phyloP scores from a whole-genome alignment of 345 rosid genomes.

The Eucalyptus polybractea region DNA sequence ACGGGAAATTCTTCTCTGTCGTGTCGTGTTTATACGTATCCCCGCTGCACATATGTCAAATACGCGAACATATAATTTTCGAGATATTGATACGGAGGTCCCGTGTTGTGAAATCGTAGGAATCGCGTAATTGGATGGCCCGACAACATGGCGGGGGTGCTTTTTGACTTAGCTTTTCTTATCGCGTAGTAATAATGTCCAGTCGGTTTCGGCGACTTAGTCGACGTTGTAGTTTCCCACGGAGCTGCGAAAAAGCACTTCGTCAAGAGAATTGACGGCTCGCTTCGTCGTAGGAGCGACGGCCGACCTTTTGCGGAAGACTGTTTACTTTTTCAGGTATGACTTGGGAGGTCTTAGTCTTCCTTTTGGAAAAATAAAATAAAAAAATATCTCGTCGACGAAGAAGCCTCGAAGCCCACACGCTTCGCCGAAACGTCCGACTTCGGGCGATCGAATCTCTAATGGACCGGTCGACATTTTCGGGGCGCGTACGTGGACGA shows the following conservation, averaged over 20 bases:
- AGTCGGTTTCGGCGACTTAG: background rate
- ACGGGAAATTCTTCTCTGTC: background rate
- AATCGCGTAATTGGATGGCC: background rate
- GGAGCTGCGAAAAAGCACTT: background rate
- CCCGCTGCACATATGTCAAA: background rate
- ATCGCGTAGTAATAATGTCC: background rate
- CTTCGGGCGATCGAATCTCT: background rate
- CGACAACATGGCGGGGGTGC: background rate
- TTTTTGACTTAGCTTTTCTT: background rate
- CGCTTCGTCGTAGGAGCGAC: background rate
- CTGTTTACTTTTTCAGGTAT: background rate
- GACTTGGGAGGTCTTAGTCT: background rate
- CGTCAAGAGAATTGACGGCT: background rate
- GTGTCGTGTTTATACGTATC: background rate
- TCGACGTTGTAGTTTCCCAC: background rate
- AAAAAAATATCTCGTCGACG: background rate
- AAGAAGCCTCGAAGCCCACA: background rate
- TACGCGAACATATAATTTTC: background rate
- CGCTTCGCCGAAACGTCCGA: background rate
- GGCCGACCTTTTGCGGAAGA: background rate
- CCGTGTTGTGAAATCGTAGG: background rate
- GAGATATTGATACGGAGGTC: background rate
- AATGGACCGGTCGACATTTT: background rate
- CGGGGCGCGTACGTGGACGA: background rate
- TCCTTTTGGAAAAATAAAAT: background rate